Evolutionary conservation across 176 grass and related monocot species (phyloP), one percentile per base, ranked within the genome.

Genomic region (Puya raimondii): DNA sequence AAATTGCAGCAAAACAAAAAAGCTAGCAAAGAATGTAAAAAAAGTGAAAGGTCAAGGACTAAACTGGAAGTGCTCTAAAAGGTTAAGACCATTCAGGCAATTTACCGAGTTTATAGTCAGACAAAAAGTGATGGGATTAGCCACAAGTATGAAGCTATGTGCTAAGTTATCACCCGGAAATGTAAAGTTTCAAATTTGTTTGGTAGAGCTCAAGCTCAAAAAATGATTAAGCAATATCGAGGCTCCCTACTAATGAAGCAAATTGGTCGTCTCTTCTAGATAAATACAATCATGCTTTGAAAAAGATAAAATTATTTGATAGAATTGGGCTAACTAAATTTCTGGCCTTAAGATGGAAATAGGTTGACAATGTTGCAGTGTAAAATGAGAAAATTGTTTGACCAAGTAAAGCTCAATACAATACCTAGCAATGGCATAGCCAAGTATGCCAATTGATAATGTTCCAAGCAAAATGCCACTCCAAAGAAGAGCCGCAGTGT

Each of bases 351-450:
- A n/a, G 10, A 4, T 56, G 53, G 12, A 56, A 56, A 15, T n/a
- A 15, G 12, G 16, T 56, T 15, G 11, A 56, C 53, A 14, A 56
- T 56, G 53, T 12, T 3, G 6, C 15, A 18, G 20, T 16, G 20
- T 59, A 59, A 59, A 9, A 17, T 16, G 20, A 18, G 15, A 16
- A 59, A 9, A 59, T 59, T 14, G 16, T 21, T 59, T 59, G 15
- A 20, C 53, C 5, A 15, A 59, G 54, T 58, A 3, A 64, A 68
- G 66, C 72, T 78, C 23, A 21, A 47, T 47, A 51, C 16, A 14
- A 67, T 89, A 92, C 94, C 86, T 97, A 70, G 81, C 83, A 48
- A 92, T 78, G 18, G 87, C 81, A 74, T 90, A 89, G 26, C 89
- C 81, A 63, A 93, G 21, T 75, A 97, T 70, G 80, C 86, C 57